Conservation (phyloP, 176 grass and related monocot genomes). For the Lolium rigidum region DNA sequence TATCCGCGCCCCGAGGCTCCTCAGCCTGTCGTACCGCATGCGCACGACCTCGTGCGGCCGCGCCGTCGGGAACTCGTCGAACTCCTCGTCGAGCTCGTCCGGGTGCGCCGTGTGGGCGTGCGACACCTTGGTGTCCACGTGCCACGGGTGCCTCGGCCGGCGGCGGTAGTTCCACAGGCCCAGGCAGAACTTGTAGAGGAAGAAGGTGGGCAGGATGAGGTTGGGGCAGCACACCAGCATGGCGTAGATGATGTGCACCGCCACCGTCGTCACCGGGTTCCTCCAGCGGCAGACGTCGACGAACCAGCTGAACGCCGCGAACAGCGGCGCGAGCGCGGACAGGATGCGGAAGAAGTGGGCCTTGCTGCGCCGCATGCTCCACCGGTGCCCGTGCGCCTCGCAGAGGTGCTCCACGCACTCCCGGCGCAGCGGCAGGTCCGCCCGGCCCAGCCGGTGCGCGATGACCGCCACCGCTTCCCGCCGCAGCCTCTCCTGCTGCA, state of each 20-base stretch:
- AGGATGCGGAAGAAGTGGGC: constrained; percentile 84
- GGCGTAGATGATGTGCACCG: constrained; percentile 69
- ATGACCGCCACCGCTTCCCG: constrained; percentile 64
- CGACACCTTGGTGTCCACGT: constrained; percentile 79
- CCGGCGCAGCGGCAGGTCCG: constrained; percentile 67
- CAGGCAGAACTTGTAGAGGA: constrained; percentile 71
- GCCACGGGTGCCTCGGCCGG: constrained; percentile 64
- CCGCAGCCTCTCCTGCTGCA: constrained; percentile 67
- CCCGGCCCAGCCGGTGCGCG: constrained; percentile 69
- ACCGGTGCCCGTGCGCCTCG: constrained; percentile 60
- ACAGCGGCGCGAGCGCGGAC: constrained; percentile 55
- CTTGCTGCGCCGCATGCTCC: constrained; percentile 89
- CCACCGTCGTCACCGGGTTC: constrained; percentile 68
- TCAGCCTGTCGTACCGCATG: constrained; percentile 79
- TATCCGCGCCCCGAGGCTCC: constrained; percentile 73
- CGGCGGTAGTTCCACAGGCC: constrained; percentile 67
- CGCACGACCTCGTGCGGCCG: constrained; percentile 63
- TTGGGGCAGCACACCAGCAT: constrained; percentile 77
- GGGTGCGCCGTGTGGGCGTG: constrained; percentile 55
- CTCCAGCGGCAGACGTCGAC: constrained; percentile 66
- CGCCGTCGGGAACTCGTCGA: constrained; percentile 74
- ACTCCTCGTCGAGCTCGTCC: constrained; percentile 94
- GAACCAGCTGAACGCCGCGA: constrained; percentile 62
- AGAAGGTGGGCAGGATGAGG: constrained; percentile 74
- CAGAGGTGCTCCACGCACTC: constrained; percentile 84